These are phyloP conservation scores for Knufia fluminis DNA, from an alignment of 2,329 filamentous ascomycete species.

Conservation along the genomic window DNA sequence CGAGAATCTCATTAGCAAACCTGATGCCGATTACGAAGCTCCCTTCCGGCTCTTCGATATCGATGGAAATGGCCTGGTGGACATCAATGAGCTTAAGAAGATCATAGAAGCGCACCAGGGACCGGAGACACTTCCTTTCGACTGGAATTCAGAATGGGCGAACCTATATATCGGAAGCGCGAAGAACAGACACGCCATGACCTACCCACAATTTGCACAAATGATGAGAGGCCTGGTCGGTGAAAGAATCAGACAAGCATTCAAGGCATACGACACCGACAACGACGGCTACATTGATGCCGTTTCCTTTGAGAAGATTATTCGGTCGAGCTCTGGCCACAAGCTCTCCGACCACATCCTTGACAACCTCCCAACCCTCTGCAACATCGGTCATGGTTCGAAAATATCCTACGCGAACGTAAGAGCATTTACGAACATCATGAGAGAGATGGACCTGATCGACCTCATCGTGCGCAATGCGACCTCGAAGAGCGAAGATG, in stretches of 20 bases:
- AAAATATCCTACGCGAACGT: constrained; percentile 98
- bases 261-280: constrained; percentile 82
- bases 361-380: constrained; percentile 80
- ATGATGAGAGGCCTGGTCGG: constrained; percentile 95
- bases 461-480: constrained; percentile 88
- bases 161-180: constrained; percentile 85
- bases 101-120: constrained; percentile 84
- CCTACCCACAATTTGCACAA: constrained; percentile 94
- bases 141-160: constrained; percentile 97
- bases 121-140: constrained; percentile 76
- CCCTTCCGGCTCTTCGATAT: constrained; percentile 94
- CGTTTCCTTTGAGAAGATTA: constrained; percentile 93
- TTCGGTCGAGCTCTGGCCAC: constrained; percentile 82
- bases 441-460: constrained; percentile 94
- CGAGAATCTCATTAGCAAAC: constrained; percentile 85
- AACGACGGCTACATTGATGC: constrained; percentile 92
- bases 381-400: constrained; percentile 83
- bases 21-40: constrained; percentile 97
- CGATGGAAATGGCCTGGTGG: constrained; percentile 72
- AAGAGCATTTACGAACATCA: constrained; percentile 94
- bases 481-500: constrained; percentile 70
- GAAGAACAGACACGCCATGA: constrained; percentile 80
- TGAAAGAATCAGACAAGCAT: constrained; percentile 90
- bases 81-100: constrained; percentile 77
- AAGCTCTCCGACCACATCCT: constrained; percentile 96